Base-by-base conservation (phyloP, 108 stramenopile species). In the Hondaea fermentalgiana region DNA sequence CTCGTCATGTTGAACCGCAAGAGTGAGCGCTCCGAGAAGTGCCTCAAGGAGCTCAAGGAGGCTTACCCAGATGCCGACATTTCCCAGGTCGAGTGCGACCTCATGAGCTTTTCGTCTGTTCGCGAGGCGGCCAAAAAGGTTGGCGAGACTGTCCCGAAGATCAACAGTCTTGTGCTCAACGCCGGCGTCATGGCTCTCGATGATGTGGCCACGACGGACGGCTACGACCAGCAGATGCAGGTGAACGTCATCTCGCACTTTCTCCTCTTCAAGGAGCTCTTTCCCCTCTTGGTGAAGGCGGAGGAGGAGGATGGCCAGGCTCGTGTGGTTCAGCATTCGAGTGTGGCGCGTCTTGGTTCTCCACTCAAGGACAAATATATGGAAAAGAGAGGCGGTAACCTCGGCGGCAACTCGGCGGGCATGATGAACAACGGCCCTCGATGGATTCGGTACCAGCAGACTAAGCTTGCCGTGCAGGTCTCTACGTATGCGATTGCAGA, bases 101-200 rank as follows among this genome's bases (percentile, higher is more conserved):
- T 83, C 25, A 53, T n/a, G 25, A 53, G 28, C 23, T 35, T 83
- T 23, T 2, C 19, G 17, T 83, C 76, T 12, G 76, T 83, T 2
- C 45, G 76, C 45, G 1, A 47, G 4, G 76, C 76, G n/a, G 76
- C 76, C n/a, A 25, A 21, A 17, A 83, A 83, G 76, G 51, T 83
- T 6, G 25, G 10, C 25, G 64, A 69, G 64, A 10, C 64, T 42
- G 10, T 23, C 8, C 16, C 45, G 16, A 53, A 53, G 49, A 53
- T 53, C 23, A 25, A 53, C 28, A 53, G 49, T 3, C 55, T 91
- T 23, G 88, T 88, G 55, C 21, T 35, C 88, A 93, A 93, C 60
- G 95, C 95, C 5, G 95, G 95, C 4, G 88, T 96, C 72, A 94
- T 95, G 94, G 92, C 92, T 8, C 45, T 88, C 23, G 87, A 89